Percentiles rank a stretch among this genome's conserved stretches.
These are phyloP conservation scores for Nakaseomyces bracarensis DNA, from an alignment of 1,139 yeast species.

Conservation along the genomic window DNA sequence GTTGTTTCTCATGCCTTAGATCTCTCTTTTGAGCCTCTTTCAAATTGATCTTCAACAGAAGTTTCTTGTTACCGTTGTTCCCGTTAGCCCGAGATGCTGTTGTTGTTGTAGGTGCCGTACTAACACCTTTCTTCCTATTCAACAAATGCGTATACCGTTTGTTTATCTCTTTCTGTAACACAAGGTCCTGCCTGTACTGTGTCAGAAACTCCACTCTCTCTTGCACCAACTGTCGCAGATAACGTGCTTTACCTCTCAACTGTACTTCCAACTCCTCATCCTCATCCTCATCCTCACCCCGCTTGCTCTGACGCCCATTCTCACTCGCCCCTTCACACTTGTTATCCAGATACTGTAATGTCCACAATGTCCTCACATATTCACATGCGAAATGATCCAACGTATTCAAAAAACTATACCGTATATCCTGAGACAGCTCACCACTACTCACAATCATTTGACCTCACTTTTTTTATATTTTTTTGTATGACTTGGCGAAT, in stretches of 20 bases:
- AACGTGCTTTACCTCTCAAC: constrained; percentile 1
- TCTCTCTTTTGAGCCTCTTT: constrained; percentile 7
- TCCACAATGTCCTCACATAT: constrained; percentile 41
- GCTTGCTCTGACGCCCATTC: too few species aligned
- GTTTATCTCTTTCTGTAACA: constrained; percentile 4
- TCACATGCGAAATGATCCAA: constrained; percentile 46
- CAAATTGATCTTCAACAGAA: constrained; percentile 15
- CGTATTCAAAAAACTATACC: constrained; percentile 26
- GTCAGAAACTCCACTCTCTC: constrained; percentile 6
- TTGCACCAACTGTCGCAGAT: constrained; percentile 5
- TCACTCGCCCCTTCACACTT: constrained; percentile 13
- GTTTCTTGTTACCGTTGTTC: background rate
- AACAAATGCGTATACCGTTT: constrained; percentile 4
- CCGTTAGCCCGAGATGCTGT: background rate
- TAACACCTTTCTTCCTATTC: background rate
- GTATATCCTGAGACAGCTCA: constrained; percentile 16
- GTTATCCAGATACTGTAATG: constrained; percentile 37
- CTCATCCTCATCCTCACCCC: constrained; percentile 13
- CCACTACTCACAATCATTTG: constrained; percentile 2
- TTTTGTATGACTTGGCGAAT: too few species aligned
- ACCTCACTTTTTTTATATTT: too few species aligned
- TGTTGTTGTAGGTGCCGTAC: background rate
- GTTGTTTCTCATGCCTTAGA: constrained; percentile 4
- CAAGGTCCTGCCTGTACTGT: constrained; percentile 8
- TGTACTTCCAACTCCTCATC: background rate